These are phyloP conservation scores for Scheffersomyces amazonensis DNA, from an alignment of 805 yeast genomes.

Conservation along the genomic window DNA sequence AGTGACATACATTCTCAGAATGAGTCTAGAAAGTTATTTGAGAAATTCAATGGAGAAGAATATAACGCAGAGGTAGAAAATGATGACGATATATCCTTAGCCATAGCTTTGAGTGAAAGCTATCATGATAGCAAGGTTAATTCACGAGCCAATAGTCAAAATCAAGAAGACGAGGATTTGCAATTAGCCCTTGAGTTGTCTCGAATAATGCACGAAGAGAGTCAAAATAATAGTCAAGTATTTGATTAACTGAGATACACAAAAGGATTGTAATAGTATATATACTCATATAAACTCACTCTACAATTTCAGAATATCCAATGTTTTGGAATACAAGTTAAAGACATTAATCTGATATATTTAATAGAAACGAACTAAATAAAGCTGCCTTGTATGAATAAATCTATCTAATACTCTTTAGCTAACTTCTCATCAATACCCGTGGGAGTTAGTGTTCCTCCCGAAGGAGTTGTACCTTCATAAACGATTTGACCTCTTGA, in stretches of 20 bases:
- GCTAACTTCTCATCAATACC: conserved; percentile 16
- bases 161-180: conserved; percentile 25
- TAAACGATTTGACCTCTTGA: conserved; percentile 15
- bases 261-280: no score
- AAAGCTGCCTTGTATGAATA: no score
- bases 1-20: conserved; percentile 18
- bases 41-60: conserved; percentile 46
- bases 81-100: conserved; percentile 40
- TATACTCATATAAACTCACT: no score
- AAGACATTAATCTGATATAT: no score
- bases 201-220: conserved; percentile 3
- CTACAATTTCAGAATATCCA: no score
- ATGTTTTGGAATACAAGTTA: no score
- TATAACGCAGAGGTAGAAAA: conserved; percentile 27
- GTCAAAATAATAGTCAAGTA: no score
- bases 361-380: no score
- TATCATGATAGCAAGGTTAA: conserved; percentile 5
- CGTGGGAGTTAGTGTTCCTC: conserved; percentile 19
- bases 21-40: conserved; percentile 25
- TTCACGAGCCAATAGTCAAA: neutral
- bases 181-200: conserved; percentile 18
- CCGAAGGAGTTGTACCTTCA: conserved; percentile 21
- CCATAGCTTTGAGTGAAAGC: conserved; percentile 40
- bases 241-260: no score
- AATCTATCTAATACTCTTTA: no score